Evolutionary conservation across 208 protist genomes (phyloP).

Genomic region (Strigomonas galati): DNA sequence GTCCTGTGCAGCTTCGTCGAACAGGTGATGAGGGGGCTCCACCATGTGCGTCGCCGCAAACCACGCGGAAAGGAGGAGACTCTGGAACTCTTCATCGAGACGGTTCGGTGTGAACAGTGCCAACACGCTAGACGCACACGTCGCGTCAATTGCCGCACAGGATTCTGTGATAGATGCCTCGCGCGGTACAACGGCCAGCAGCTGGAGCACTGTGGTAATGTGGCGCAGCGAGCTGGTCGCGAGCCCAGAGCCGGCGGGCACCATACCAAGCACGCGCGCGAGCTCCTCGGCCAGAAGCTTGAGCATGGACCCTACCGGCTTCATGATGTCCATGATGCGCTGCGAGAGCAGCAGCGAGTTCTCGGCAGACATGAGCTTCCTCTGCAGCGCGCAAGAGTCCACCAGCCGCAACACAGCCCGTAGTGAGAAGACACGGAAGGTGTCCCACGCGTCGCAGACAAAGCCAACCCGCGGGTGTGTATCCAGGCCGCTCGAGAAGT

Average conservation of each 20-base stretch:
- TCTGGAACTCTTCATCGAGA: slow-evolving; percentile 11
- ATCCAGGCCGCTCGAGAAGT: slow-evolving; percentile 6
- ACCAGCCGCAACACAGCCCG: slow-evolving; percentile 25
- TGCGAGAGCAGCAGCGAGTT: not conserved
- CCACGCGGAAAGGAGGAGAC: slow-evolving; percentile 3
- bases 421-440: slow-evolving; percentile 73
- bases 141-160: not conserved
- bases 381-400: not conserved
- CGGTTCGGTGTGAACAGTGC: not conserved
- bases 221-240: slow-evolving; percentile 1
- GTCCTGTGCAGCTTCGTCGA: not conserved
- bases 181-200: not conserved
- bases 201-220: not conserved
- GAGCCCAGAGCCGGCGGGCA: not conserved
- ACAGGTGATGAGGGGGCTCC: not conserved
- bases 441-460: slow-evolving; percentile 58
- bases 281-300: not conserved
- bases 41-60: not conserved
- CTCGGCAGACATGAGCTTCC: not conserved
- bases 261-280: not conserved
- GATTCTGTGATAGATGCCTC: not conserved
- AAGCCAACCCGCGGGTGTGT: slow-evolving; percentile 7
- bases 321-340: not conserved
- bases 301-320: slow-evolving; percentile 4
- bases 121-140: not conserved